Base-by-base conservation (phyloP, 2,329 filamentous ascomycete genomes). In the Pezicula radicicola region DNA sequence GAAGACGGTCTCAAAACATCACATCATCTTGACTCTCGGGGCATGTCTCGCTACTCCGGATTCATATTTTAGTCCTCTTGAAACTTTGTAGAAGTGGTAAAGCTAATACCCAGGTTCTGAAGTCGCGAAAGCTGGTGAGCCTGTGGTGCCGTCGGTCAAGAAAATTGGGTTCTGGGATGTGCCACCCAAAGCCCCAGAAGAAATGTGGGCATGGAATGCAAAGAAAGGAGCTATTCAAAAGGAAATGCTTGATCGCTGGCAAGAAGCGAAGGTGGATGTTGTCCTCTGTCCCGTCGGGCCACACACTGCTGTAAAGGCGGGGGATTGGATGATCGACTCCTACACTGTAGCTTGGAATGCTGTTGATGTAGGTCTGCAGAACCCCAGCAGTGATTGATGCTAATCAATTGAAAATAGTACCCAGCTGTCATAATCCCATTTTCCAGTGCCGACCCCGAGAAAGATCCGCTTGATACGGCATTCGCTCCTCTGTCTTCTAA, bases 341-440 rank as follows among this genome's bases (percentile, higher is more conserved):
- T 70, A 70, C 49, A 70, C 68, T 0, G 67, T 70, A 19, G 60
- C 59, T 47, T 69, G 67, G 67, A 70, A 70, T 53, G 63, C 64
- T 15, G 56, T 61, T n/a, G 68, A 70, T 57, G 65, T 66, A 54
- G 49, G 64, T 53, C 4, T 4, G n/a, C 2, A 42, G 6, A 3
- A 15, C 13, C 16, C 2, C 19, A 51, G 4, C 27, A 25, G 41
- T 44, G n/a, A 48, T 36, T 33, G 7, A 3, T 16, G 13, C 46
- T 53, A 28, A 55, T 27, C 25, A 27, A 19, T 13, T 28, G 19
- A 2, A 36, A 48, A 10, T 51, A 67, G 65, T 68, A 68, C 46
- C 68, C 66, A 4, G 66, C 68, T 2, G 55, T 66, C 10, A 60
- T 69, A 12, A 55, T 69, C 16, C 68, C 68, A 2, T 66, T 67